Percentiles rank a stretch among this genome's conserved stretches.
phyloP scores from a whole-genome alignment of 192 early-diverging fungal species.

The Podila epigama region DNA sequence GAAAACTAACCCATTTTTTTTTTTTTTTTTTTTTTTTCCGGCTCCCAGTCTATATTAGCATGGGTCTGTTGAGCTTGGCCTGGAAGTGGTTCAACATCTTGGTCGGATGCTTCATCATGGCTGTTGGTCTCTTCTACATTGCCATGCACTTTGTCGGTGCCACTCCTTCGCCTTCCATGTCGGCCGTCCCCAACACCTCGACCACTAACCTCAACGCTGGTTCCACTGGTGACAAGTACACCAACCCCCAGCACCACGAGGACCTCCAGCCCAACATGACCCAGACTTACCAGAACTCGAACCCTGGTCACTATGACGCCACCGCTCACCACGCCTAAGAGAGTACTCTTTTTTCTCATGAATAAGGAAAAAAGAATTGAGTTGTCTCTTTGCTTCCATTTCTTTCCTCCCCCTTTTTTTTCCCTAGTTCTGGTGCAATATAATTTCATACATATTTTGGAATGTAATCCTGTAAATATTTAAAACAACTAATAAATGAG shows the following conservation, averaged over 20 bases:
- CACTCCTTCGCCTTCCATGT: slow-evolving; percentile 35
- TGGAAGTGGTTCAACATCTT: slow-evolving; percentile 43
- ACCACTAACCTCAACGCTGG: not conserved
- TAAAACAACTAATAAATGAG: not conserved
- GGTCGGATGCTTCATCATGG: slow-evolving; percentile 31
- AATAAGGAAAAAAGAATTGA: not conserved
- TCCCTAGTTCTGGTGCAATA: too few relatives aligned
- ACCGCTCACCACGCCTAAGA: not conserved
- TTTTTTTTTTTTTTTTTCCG: not conserved
- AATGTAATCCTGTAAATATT: not conserved
- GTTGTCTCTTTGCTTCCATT: not conserved
- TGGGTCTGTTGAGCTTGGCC: slow-evolving; percentile 14
- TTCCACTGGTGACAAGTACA: not conserved
- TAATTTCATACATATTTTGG: too few relatives aligned
- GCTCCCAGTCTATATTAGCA: slow-evolving; percentile 6
- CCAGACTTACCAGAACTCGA: not conserved
- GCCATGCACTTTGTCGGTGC: slow-evolving; percentile 31
- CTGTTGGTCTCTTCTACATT: slow-evolving; percentile 22
- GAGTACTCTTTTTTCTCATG: not conserved
- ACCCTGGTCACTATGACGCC: not conserved
- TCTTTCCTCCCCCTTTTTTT: too few relatives aligned
- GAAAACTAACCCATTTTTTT: not conserved
- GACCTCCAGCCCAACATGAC: not conserved
- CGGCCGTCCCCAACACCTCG: slow-evolving; percentile 17
- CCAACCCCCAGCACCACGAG: not conserved